Conservation (phyloP, 1,139 yeast genomes). For the Yamadazyma spencermartinsiae region DNA sequence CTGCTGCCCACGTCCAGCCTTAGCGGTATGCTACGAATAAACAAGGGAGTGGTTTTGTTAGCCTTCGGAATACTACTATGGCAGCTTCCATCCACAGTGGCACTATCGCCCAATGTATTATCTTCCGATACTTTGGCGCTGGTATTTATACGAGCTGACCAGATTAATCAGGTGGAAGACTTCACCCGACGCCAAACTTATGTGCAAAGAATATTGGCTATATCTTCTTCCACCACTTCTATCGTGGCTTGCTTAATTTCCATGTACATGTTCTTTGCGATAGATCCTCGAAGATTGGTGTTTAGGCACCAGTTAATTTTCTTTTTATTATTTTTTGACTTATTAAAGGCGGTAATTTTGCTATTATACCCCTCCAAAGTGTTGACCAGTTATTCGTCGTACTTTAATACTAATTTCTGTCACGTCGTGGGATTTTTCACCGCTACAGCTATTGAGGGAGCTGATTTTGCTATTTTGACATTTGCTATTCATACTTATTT, state of each 20-base stretch:
- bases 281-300: conserved; percentile 60
- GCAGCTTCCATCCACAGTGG: conserved; percentile 17
- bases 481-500: conserved; percentile 84
- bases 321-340: conserved; percentile 67
- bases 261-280: conserved; percentile 55
- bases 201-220: conserved; percentile 37
- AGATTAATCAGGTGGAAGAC: conserved; percentile 16
- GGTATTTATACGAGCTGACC: neutral
- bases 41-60: neutral
- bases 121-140: neutral
- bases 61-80: neutral
- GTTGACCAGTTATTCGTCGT: conserved; percentile 47
- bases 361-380: conserved; percentile 71
- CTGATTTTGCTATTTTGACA: conserved; percentile 79
- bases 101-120: neutral
- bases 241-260: conserved; percentile 55
- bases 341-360: conserved; percentile 69
- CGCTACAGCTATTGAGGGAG: conserved; percentile 81
- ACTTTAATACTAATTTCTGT: conserved; percentile 57
- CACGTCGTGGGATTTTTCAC: conserved; percentile 85
- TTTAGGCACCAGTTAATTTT: conserved; percentile 75
- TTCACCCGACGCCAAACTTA: conserved; percentile 14
- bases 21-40: conserved; percentile 1
- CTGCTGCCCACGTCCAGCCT: too few relatives aligned
- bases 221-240: conserved; percentile 58